A percentile compares a stretch with the other conserved stretches of the same genome.
phyloP scores from a whole-genome alignment of 352 stramenopile genomes.

The Aphanomyces stellatus region DNA sequence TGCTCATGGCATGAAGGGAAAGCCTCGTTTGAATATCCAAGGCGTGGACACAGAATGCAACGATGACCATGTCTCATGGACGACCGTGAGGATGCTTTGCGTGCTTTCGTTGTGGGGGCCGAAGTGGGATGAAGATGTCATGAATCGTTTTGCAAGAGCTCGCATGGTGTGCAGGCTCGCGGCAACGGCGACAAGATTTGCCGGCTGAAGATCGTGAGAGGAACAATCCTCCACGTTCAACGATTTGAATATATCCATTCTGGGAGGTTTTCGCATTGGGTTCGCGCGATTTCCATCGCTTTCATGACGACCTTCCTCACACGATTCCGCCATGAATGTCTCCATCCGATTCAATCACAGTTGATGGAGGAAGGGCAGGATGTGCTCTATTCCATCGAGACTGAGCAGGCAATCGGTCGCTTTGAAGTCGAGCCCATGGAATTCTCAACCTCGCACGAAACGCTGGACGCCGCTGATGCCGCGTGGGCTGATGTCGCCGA shows the following conservation, averaged over 20 bases:
- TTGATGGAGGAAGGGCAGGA: neutral
- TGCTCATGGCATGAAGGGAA: too few relatives aligned
- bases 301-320: neutral
- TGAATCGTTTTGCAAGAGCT: too few relatives aligned
- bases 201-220: too few relatives aligned
- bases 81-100: too few relatives aligned
- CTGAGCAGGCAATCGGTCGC: neutral
- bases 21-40: too few relatives aligned
- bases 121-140: too few relatives aligned
- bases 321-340: neutral
- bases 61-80: too few relatives aligned
- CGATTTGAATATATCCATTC: neutral
- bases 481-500: neutral
- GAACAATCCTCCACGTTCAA: too few relatives aligned
- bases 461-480: neutral
- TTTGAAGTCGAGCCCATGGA: neutral
- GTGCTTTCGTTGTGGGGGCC: too few relatives aligned
- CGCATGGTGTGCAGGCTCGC: too few relatives aligned
- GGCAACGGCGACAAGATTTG: too few relatives aligned
- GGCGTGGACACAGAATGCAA: too few relatives aligned
- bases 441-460: neutral
- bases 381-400: neutral
- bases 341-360: neutral
- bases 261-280: neutral
- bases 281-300: neutral